Base-by-base conservation (phyloP, 2,329 filamentous ascomycete genomes). In the Fusarium temperatum region DNA sequence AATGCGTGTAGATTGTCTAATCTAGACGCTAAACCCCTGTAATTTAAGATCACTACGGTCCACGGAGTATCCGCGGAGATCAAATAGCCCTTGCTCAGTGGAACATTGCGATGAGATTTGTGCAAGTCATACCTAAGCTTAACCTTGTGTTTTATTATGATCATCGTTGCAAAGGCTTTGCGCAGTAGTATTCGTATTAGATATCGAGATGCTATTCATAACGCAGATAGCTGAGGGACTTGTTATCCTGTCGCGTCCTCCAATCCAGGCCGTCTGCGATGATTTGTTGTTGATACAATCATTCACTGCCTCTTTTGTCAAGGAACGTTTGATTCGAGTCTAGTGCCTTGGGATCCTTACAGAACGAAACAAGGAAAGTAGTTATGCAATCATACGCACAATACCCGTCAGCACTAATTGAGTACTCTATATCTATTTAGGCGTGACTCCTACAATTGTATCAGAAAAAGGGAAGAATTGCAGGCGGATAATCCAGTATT, bases 1-100 rank as follows among this genome's bases (percentile, higher is more conserved):
- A 66, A 67, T 59, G 7, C 41, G 62, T 59, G n/a, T 39, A 44
- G 24, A 36, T 30, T 17, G 28, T 61, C 58, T 57, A 44, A 57
- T 62, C 59, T 44, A 44, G 55, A 28, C 50, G 38, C 30, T 14
- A n/a, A n/a, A 36, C 5, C 55, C 55, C 41, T 58, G 55, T 8
- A 50, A 28, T 32, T 28, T 45, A n/a, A 35, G 41, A 50, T 50
- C 30, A 32, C 32, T 14, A 32, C 32, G 5, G 13, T 14, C 32
- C 13, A 14, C 5, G 32, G 32, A 32, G 5, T 32, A 7, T 32
- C 32, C 32, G 32, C 32, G 32, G 32, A 54, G 18, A 17, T 28
- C 32, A 54, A 26, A 28, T 22, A 28, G 14, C 50, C 50, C 32
- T 38, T 54, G 50, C 24, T 26, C 24, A 28, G 24, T 10, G 11